These are phyloP conservation scores for Fusarium clavum DNA, from an alignment of 2,329 filamentous ascomycete genomes.

Conservation along the genomic window DNA sequence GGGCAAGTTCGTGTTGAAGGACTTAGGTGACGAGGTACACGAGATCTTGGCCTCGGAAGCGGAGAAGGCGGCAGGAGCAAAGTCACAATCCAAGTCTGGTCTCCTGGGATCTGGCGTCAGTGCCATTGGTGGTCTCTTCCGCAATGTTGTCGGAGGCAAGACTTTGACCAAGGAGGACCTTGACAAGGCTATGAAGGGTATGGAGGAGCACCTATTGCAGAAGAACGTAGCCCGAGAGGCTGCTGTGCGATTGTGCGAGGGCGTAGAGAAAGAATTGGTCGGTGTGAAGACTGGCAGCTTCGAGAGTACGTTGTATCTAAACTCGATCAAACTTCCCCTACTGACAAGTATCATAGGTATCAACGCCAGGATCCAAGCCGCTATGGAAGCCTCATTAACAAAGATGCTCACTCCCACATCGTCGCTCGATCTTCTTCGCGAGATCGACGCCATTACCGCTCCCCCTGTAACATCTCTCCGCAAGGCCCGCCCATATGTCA, in stretches of 20 bases:
- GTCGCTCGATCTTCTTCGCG: constrained; percentile 91
- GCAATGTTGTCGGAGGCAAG: constrained; percentile 95
- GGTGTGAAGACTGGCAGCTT: constrained; percentile 94
- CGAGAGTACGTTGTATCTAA: constrained; percentile 66
- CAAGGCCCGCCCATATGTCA: constrained; percentile 86
- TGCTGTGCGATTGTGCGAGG: constrained; percentile 88
- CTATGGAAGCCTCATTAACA: constrained; percentile 91
- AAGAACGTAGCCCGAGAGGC: constrained; percentile 98
- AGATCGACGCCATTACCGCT: constrained; percentile 83
- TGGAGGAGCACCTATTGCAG: constrained; percentile 93
- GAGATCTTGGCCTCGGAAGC: constrained; percentile 84
- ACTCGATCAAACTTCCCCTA: neutral
- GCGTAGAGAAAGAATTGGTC: constrained; percentile 88
- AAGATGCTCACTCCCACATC: constrained; percentile 97
- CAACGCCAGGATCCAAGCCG: constrained; percentile 82
- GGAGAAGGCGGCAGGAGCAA: constrained; percentile 63
- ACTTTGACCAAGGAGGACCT: constrained; percentile 89
- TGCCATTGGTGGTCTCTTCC: constrained; percentile 88
- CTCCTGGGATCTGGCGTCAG: constrained; percentile 83
- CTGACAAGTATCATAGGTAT: constrained; percentile 63
- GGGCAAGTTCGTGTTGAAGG: constrained; percentile 93
- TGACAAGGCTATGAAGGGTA: constrained; percentile 91
- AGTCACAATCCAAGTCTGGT: constrained; percentile 65
- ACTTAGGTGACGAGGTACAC: constrained; percentile 93
- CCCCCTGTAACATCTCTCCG: constrained; percentile 73